Evolutionary conservation across 2,329 filamentous ascomycete genomes (phyloP).

Genomic region (Cryphonectria carpinicola): DNA sequence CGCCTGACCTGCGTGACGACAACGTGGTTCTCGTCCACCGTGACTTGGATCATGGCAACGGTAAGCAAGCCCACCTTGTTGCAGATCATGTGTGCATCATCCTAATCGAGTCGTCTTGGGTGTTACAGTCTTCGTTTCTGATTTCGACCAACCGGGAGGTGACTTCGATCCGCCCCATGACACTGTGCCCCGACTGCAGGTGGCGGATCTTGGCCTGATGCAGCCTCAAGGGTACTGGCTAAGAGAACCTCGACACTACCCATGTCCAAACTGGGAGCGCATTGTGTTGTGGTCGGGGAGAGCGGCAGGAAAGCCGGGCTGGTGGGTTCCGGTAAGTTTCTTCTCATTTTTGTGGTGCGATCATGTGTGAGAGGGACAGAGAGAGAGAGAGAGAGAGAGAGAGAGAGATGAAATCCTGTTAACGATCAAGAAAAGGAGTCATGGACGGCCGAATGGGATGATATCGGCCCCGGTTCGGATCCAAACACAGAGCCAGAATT

Average conservation of each 20-base stretch:
- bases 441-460: constrained; percentile 17
- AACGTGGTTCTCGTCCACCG: constrained; percentile 4
- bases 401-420: background rate
- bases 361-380: no score
- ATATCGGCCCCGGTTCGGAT: background rate
- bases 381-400: no score
- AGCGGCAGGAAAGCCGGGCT: background rate
- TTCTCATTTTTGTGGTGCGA: background rate
- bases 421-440: background rate
- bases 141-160: background rate
- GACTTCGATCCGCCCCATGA: background rate
- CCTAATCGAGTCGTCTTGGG: background rate
- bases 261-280: background rate
- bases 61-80: background rate
- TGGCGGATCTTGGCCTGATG: constrained; percentile 1
- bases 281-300: background rate
- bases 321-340: background rate
- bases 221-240: background rate
- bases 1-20: background rate
- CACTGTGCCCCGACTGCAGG: background rate
- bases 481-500: background rate
- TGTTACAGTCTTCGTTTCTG: background rate
- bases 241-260: background rate
- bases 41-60: constrained; percentile 9
- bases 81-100: background rate